Evolutionary conservation across 2,329 filamentous ascomycete genomes (phyloP).

Genomic region (Tolypocladium tropicale): DNA sequence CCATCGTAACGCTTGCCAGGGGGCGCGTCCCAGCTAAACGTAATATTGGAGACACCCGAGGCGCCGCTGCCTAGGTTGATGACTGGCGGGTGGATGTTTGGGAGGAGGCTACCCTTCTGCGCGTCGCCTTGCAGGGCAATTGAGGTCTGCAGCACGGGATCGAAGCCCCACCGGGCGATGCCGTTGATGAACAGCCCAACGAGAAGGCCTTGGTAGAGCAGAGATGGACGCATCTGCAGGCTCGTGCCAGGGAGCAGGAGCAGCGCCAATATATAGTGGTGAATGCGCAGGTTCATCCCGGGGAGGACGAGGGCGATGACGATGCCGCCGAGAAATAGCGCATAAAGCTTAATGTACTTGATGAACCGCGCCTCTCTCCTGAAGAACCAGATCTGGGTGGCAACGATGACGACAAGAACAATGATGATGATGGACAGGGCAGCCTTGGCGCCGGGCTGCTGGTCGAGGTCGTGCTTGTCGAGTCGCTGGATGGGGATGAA

Average conservation of each 20-base stretch:
- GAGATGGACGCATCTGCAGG: slow-evolving; percentile 73
- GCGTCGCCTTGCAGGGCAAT: slow-evolving; percentile 60
- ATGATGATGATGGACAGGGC: slow-evolving; percentile 73
- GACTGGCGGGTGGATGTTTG: slow-evolving; percentile 33
- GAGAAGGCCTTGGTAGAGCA: slow-evolving; percentile 83
- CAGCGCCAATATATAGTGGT: slow-evolving; percentile 88
- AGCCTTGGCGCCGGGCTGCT: slow-evolving; percentile 79
- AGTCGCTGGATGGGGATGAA: slow-evolving; percentile 88
- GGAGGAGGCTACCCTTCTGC: slow-evolving; percentile 52
- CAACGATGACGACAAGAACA: slow-evolving; percentile 54
- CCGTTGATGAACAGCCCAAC: slow-evolving; percentile 91
- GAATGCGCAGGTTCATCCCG: slow-evolving; percentile 72
- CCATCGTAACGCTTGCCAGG: slow-evolving; percentile 52
- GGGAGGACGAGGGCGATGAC: slow-evolving; percentile 63
- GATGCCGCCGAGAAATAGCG: slow-evolving; percentile 54
- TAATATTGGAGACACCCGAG: slow-evolving; percentile 51
- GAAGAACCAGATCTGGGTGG: slow-evolving; percentile 76
- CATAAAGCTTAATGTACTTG: slow-evolving; percentile 69
- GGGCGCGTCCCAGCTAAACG: slow-evolving; percentile 43
- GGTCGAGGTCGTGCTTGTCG: slow-evolving; percentile 78
- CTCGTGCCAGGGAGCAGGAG: slow-evolving; percentile 80
- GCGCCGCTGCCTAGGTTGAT: slow-evolving; percentile 30
- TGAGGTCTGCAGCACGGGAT: slow-evolving; percentile 75
- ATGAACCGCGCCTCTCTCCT: slow-evolving; percentile 74
- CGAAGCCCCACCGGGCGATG: slow-evolving; percentile 89